phyloP scores from a whole-genome alignment of 495 filamentous ascomycete genomes.

The Pseudevernia furfuracea region DNA sequence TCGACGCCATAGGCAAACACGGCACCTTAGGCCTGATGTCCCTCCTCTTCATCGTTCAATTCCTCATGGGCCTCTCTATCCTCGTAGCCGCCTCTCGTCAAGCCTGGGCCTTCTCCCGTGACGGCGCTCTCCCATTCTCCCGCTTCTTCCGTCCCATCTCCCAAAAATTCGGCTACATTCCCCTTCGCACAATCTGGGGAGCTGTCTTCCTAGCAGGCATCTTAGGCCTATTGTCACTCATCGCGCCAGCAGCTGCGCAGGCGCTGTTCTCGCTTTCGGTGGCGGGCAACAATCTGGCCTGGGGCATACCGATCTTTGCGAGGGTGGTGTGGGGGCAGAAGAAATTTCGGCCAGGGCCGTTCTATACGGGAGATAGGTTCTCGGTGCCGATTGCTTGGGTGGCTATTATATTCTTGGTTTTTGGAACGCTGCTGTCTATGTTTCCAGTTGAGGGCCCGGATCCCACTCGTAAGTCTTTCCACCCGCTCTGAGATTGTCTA shows the following conservation, averaged over 20 bases:
- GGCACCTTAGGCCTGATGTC: constrained; percentile 51
- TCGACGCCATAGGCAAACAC: constrained; percentile 45
- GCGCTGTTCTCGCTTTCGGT: constrained; percentile 58
- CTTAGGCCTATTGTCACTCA: constrained; percentile 53
- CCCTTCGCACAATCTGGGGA: constrained; percentile 55
- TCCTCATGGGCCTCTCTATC: constrained; percentile 47
- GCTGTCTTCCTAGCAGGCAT: constrained; percentile 44
- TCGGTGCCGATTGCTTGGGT: constrained; percentile 47
- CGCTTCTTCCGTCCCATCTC: constrained; percentile 53
- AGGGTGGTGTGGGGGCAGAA: constrained; percentile 54
- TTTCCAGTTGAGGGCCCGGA: constrained; percentile 51
- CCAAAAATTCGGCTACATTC: constrained; percentile 51
- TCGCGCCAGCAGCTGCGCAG: constrained; percentile 49
- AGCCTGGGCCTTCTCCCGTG: constrained; percentile 54
- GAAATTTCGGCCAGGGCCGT: constrained; percentile 56
- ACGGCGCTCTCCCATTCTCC: constrained; percentile 55
- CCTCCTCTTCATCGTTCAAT: constrained; percentile 47
- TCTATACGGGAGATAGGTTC: constrained; percentile 48
- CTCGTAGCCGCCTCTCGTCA: constrained; percentile 50
- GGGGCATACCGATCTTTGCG: constrained; percentile 55
- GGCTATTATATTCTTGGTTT: constrained; percentile 48
- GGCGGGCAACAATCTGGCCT: constrained; percentile 55
- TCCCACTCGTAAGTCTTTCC: constrained; percentile 39
- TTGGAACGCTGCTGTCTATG: constrained; percentile 51
- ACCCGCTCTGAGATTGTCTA: not conserved